Base-by-base conservation (phyloP, 345 rosid species). In the Anacardium occidentale region DNA sequence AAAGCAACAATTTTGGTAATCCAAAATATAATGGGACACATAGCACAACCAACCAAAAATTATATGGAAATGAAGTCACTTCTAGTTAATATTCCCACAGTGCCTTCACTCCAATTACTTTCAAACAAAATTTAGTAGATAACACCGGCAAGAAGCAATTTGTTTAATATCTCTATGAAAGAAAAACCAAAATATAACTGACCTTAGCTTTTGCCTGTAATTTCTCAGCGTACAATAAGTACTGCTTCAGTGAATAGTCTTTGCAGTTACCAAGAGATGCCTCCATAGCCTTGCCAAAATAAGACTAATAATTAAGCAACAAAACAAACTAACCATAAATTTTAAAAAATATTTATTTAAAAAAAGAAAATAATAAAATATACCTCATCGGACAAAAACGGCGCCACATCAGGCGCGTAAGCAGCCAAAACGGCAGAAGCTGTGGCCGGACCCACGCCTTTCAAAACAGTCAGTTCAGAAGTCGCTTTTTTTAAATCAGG, bases 341-440 rank as follows among this genome's bases (percentile, higher is more conserved):
- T 2, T 34, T 37, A 32, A 56, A 7, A 26, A 0, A 32, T 71
- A 18, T 47, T 66, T 18, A 29, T 11, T 24, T 17, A 26, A 5
- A 24, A 68, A 24, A 14, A 55, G 13, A 48, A 20, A 59, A 34
- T 50, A 50, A 13, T 50, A 13, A 56, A 50, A 72, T 8, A 25
- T 48, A 94, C 97, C 92, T 94, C 97, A 64, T 94, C 94, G 54
- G 95, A 92, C 97, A 92, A 90, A 72, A 92, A 89, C 0, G 97
- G 95, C 14, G 91, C 91, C 68, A 86, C 72, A 54, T 87, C 88
- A 4, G 95, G 97, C 0, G 97, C 93, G 55, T 83, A 90, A 74
- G 97, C 94, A 66, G 97, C 95, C n/a, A 90, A 75, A 79, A 94
- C 81, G 32, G 97, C 97, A 5, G 97, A 92, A 11, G 95, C 97